These are phyloP conservation scores for Chaetomiaceae sp. DNA, from an alignment of 2,329 filamentous ascomycete genomes.

Conservation along the genomic window DNA sequence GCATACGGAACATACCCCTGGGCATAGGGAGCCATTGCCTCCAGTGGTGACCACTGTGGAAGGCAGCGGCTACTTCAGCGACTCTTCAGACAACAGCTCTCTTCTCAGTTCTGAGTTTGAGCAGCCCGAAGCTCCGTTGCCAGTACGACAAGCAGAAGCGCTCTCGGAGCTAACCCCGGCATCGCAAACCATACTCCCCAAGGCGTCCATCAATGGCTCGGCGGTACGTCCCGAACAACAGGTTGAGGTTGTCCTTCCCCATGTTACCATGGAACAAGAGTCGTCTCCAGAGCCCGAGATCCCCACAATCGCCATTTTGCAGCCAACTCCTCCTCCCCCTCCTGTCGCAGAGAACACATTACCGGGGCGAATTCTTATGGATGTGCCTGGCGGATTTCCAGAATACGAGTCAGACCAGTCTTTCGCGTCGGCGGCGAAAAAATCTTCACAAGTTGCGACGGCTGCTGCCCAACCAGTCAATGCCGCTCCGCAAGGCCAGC, in stretches of 20 bases:
- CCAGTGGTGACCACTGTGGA: conserved; percentile 68
- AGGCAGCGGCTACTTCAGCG: conserved; percentile 59
- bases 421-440: not conserved
- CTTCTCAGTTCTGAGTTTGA: conserved; percentile 37
- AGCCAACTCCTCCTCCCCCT: conserved; percentile 44
- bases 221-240: not conserved
- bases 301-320: conserved; percentile 43
- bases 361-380: conserved; percentile 33
- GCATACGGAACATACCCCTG: conserved; percentile 53
- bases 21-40: conserved; percentile 61
- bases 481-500: not conserved
- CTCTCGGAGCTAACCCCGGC: not conserved
- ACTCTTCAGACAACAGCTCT: conserved; percentile 43
- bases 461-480: not conserved
- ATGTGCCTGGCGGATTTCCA: conserved; percentile 59
- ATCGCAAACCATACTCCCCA: conserved; percentile 8
- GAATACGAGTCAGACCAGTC: conserved; percentile 33
- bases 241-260: conserved; percentile 5
- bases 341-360: conserved; percentile 22
- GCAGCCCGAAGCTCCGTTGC: conserved; percentile 17
- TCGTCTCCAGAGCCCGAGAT: conserved; percentile 25
- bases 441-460: not conserved
- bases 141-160: not conserved
- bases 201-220: not conserved
- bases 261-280: not conserved